Evolutionary conservation across 2,329 filamentous ascomycete genomes (phyloP).

Genomic region (Acarospora socialis): DNA sequence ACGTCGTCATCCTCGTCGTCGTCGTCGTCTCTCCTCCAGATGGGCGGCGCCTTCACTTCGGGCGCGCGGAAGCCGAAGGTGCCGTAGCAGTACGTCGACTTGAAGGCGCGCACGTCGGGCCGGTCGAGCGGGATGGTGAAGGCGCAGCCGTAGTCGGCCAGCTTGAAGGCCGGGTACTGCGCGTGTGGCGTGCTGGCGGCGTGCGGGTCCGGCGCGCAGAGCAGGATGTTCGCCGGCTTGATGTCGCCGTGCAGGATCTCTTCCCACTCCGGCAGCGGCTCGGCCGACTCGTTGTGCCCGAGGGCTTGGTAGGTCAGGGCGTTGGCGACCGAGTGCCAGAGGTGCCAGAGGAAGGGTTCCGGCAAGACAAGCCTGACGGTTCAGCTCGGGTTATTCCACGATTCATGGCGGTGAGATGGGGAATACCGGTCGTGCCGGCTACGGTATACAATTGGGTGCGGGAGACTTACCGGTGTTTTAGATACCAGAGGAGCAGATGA

Average conservation of each 20-base stretch:
- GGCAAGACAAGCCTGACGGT: conserved; percentile 8
- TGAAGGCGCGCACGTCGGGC: not conserved
- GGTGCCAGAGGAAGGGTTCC: conserved; percentile 12
- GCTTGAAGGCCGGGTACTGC: conserved; percentile 10
- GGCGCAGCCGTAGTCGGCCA: conserved; percentile 10
- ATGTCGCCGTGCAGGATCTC: conserved; percentile 33
- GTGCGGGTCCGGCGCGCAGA: conserved; percentile 16
- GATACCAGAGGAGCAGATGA: not conserved
- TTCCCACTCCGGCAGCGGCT: conserved; percentile 5
- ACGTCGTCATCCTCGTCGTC: conserved; percentile 1
- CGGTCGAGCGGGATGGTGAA: not conserved
- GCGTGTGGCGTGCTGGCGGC: too few species aligned
- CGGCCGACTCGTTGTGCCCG: conserved; percentile 1
- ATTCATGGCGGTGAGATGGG: not conserved
- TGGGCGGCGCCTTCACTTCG: conserved; percentile 1
- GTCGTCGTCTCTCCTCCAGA: conserved; percentile 1
- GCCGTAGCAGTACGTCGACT: not conserved
- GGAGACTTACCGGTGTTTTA: not conserved
- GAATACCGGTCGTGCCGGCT: too few species aligned
- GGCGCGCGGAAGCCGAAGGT: conserved; percentile 1
- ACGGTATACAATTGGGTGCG: too few species aligned
- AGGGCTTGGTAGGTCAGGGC: conserved; percentile 9
- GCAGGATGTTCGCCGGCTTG: conserved; percentile 32
- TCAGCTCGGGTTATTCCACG: not conserved
- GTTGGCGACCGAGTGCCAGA: conserved; percentile 10